Evolutionary conservation across 73 alveolate genomes (phyloP).

Genomic region (Paraurostyla sp.): DNA sequence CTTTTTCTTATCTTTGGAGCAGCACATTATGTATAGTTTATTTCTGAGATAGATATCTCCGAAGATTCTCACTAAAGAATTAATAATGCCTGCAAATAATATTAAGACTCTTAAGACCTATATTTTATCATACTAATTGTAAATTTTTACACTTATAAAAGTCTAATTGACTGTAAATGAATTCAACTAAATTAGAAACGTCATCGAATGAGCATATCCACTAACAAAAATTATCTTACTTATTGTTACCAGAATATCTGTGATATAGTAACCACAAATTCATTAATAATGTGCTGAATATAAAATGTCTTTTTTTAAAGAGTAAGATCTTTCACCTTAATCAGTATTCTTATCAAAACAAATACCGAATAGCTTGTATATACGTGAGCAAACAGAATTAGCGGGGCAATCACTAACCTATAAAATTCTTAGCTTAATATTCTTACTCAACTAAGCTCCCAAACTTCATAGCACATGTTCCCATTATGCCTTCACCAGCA

Average conservation of each 20-base stretch:
- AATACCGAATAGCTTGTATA: background rate
- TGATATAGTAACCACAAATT: background rate
- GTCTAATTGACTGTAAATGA: background rate
- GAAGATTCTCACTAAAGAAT: background rate
- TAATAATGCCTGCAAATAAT: background rate
- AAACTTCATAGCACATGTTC: slow-evolving; percentile 35
- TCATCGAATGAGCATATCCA: background rate
- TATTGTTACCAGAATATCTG: slow-evolving; percentile 6
- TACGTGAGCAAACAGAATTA: background rate
- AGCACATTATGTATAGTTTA: background rate
- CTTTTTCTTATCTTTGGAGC: background rate
- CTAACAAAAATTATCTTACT: background rate
- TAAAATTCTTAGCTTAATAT: background rate
- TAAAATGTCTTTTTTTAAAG: background rate
- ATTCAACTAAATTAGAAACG: background rate
- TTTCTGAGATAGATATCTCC: slow-evolving; percentile 13
- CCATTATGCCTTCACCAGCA: slow-evolving; percentile 39
- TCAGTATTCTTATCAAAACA: background rate
- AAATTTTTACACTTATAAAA: background rate
- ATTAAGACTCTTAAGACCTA: slow-evolving; percentile 18
- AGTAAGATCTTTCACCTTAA: background rate
- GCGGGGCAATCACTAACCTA: slow-evolving; percentile 7
- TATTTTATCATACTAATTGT: background rate
- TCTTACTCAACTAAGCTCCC: slow-evolving; percentile 14
- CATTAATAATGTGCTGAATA: background rate